phyloP scores from a whole-genome alignment of 257 asterid genomes.

The Petunia secreta region DNA sequence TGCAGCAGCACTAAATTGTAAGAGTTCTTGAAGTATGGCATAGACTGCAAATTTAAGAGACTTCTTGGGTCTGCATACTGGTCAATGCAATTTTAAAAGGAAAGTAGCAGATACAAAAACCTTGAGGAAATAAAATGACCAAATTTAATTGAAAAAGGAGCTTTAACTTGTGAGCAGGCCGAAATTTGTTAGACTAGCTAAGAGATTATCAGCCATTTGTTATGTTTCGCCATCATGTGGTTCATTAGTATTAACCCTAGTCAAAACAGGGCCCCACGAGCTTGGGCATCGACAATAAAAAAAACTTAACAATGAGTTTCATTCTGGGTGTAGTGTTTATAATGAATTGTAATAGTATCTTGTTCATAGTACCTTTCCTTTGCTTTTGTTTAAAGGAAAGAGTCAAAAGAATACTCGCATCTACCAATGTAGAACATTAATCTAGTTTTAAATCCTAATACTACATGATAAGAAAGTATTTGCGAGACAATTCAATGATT shows the following conservation, averaged over 20 bases:
- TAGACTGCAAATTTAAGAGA: not conserved
- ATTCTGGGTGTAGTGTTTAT: not conserved
- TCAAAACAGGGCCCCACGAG: not conserved
- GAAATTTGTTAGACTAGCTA: not conserved
- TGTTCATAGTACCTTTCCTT: not conserved
- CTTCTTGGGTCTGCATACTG: not conserved
- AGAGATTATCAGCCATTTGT: not conserved
- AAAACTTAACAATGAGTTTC: not conserved
- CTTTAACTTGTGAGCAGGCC: not conserved
- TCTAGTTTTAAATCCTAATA: not conserved
- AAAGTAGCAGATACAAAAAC: not conserved
- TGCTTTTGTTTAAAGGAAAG: not conserved
- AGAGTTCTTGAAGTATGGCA: constrained; percentile 6
- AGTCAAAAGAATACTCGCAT: not conserved
- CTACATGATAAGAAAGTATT: not conserved
- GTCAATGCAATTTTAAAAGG: not conserved
- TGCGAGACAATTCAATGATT: constrained; percentile 3
- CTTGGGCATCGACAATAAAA: not conserved
- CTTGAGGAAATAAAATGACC: not conserved
- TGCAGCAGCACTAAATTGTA: not conserved
- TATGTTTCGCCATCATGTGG: not conserved
- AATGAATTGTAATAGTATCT: not conserved
- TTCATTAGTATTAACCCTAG: not conserved
- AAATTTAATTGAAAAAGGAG: not conserved
- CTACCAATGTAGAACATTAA: constrained; percentile 11